Evolutionary conservation across 768 basidiomycete species (phyloP).

Genomic region (Fistulinella prunicolor): DNA sequence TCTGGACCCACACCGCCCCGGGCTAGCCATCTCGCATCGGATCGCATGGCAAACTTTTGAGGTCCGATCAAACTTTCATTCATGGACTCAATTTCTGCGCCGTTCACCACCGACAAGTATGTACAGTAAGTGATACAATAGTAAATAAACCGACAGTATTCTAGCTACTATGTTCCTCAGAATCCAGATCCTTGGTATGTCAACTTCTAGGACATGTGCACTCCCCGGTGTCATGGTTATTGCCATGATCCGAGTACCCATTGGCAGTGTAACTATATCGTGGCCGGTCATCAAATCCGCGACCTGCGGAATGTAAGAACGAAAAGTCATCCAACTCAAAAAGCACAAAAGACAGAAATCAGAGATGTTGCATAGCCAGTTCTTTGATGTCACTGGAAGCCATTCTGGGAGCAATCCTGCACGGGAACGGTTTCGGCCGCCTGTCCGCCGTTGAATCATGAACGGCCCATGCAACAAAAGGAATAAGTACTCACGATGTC

Average conservation of each 20-base stretch:
- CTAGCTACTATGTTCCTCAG: too few relatives aligned
- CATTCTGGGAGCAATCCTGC: constrained; percentile 18
- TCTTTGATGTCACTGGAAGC: constrained; percentile 7
- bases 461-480: not conserved
- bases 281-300: not conserved
- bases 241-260: not conserved
- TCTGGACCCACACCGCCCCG: constrained; percentile 15
- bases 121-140: not conserved
- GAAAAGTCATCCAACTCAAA: not conserved
- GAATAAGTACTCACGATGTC: constrained; percentile 17
- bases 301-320: not conserved
- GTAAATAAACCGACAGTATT: too few relatives aligned
- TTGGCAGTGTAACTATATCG: not conserved
- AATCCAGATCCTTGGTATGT: too few relatives aligned
- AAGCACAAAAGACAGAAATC: not conserved
- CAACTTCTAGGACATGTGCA: too few relatives aligned
- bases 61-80: too few relatives aligned
- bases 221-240: constrained; percentile 7
- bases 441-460: constrained; percentile 8
- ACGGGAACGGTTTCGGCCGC: constrained; percentile 22
- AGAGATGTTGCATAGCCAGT: constrained; percentile 9
- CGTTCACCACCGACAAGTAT: not conserved
- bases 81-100: too few relatives aligned
- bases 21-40: not conserved
- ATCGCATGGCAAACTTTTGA: not conserved